Evolutionary conservation across 2,329 filamentous ascomycete species (phyloP), one percentile per base, ranked within the genome.

Genomic region (Ceratocystis diversiconidia): DNA sequence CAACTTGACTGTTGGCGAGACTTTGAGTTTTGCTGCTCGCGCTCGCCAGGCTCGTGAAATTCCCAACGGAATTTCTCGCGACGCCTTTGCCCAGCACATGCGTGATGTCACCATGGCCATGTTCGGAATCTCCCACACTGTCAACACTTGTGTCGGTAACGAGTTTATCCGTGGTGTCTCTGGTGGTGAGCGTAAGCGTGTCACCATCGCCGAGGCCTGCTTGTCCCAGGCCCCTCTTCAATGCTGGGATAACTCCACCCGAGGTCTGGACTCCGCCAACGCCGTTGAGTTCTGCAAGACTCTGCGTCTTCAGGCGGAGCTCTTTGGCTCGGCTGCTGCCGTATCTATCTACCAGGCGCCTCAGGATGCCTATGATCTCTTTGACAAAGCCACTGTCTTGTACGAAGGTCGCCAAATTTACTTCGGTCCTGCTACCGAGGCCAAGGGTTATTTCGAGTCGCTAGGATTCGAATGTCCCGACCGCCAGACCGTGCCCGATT

Each of bases 281-380:
- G 87, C 87, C 63, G 80, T 90, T 67, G 86, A 89, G 73, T 90
- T 90, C 73, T 85, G 82, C 75, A 86, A 83, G 75, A 89, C 85
- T 0, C 77, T 90, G 7, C 82, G 85, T 46, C 77, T 86, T 62
- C 81, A 85, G 72, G 84, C 85, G 1, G 85, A 89, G 71, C 79
- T 89, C 41, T 86, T 85, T 68, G 80, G 80, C 68, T 83, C 77
- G 72, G 87, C 86, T 2, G 84, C 85, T 30, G 80, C 80, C 68
- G 87, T 90, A 43, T 87, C 87, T 69, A 89, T 90, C 73, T 90
- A 90, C 74, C 86, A 90, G 73, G 82, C 87, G 2, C 81, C 82
- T 0, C 82, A 85, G 72, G 78, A 75, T 62, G 82, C 81, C 66
- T 90, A 88, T 72, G 86, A 87, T 70, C 74, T 79, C 43, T 85